phyloP scores from a whole-genome alignment of 176 grass and related monocot genomes.

The Hyparrhenia diplandra region DNA sequence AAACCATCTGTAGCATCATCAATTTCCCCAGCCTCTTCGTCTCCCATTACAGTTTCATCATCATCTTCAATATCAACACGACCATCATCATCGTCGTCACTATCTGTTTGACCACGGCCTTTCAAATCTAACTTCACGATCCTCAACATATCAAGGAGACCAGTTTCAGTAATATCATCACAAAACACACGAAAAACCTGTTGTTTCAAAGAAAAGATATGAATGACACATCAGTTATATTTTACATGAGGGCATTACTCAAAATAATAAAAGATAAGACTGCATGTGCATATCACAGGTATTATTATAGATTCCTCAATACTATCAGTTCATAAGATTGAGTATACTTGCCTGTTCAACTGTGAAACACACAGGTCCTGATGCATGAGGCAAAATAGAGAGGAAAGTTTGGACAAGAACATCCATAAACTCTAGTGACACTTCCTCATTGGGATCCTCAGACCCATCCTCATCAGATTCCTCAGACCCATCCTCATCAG shows the following conservation, averaged over 20 bases:
- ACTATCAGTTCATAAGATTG: neutral
- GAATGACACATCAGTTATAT: neutral
- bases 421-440: conserved; percentile 70
- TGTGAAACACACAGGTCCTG: conserved; percentile 63
- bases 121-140: conserved; percentile 93
- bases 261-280: neutral
- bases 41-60: conserved; percentile 67
- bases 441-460: conserved; percentile 38
- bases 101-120: conserved; percentile 41
- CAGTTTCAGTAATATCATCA: conserved; percentile 76
- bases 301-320: conserved; percentile 7
- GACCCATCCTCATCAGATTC: conserved; percentile 22
- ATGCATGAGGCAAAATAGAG: conserved; percentile 76
- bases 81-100: conserved; percentile 64
- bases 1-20: conserved; percentile 46
- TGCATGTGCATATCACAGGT: neutral
- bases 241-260: neutral
- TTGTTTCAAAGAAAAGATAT: neutral
- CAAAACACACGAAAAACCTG: conserved; percentile 86
- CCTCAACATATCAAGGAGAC: conserved; percentile 82
- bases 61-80: conserved; percentile 59
- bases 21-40: conserved; percentile 52
- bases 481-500: conserved; percentile 25
- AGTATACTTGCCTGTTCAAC: conserved; percentile 82
- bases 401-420: conserved; percentile 85